Conservation (phyloP, 345 rosid species). For the Euphorbia tirucalli region DNA sequence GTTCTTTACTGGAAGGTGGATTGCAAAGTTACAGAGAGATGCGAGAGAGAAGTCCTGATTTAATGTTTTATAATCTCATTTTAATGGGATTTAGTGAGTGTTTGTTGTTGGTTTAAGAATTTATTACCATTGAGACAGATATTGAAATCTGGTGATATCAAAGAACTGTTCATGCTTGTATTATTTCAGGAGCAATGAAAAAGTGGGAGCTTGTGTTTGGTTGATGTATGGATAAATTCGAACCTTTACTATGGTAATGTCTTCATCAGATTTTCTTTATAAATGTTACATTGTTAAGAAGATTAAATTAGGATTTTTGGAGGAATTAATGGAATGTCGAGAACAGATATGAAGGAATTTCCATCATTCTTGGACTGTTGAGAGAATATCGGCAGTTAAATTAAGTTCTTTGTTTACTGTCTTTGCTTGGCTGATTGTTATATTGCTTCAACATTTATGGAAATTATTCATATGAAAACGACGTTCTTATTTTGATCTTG, state of each 20-base stretch:
- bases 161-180: conserved; percentile 3
- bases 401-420: too few relatives aligned
- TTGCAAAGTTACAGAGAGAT: not conserved
- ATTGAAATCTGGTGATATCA: conserved; percentile 19
- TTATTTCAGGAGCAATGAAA: conserved; percentile 4
- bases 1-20: not conserved
- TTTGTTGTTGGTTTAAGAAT: not conserved
- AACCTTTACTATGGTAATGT: conserved; percentile 4
- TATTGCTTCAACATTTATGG: not conserved
- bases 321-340: not conserved
- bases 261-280: not conserved
- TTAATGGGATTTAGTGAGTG: not conserved
- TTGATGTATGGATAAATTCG: not conserved
- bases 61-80: not conserved
- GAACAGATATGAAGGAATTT: not conserved
- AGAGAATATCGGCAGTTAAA: not conserved
- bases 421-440: not conserved
- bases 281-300: not conserved
- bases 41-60: not conserved
- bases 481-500: conserved; percentile 5
- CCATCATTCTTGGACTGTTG: not conserved
- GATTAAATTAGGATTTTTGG: not conserved
- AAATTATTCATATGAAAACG: not conserved
- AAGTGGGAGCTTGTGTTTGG: conserved; percentile 12
- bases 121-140: not conserved